Percentiles rank a stretch among this genome's conserved stretches.
Conservation (phyloP, 2,329 filamentous ascomycete genomes). For the Ilyonectria mors-panacis region DNA sequence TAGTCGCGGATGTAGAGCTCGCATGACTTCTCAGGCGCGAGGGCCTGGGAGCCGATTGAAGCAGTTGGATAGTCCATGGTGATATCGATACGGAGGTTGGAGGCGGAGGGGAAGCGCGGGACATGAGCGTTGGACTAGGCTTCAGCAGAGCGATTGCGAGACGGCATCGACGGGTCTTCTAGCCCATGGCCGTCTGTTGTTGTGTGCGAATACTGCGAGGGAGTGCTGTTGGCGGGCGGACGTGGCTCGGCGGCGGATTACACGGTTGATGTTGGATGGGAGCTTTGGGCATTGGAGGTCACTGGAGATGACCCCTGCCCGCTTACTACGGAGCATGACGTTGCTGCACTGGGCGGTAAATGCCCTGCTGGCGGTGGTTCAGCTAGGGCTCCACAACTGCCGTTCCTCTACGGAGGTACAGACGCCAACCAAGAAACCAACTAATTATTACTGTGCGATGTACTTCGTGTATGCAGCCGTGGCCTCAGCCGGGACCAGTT, state of each 20-base stretch:
- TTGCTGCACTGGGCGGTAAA: conserved; percentile 26
- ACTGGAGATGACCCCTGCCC: conserved; percentile 27
- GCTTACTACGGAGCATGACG: conserved; percentile 26
- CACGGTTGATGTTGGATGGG: conserved; percentile 20
- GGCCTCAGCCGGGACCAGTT: neutral
- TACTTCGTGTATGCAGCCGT: neutral
- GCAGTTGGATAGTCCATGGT: conserved; percentile 65
- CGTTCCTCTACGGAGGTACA: conserved; percentile 4
- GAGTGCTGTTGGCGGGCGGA: conserved; percentile 8
- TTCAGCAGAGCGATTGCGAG: conserved; percentile 33
- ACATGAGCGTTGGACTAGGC: conserved; percentile 24
- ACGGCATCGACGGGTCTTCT: conserved; percentile 30
- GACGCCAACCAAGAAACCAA: conserved; percentile 9
- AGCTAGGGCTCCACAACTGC: conserved; percentile 18
- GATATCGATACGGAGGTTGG: conserved; percentile 25
- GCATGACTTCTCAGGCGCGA: conserved; percentile 73
- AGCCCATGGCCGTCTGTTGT: conserved; percentile 36
- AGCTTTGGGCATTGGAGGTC: conserved; percentile 29
- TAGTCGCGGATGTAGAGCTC: conserved; percentile 89
- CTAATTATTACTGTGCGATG: neutral
- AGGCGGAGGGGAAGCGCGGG: conserved; percentile 21
- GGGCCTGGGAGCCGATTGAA: conserved; percentile 63
- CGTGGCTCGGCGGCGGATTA: conserved; percentile 11
- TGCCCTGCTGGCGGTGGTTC: conserved; percentile 16
- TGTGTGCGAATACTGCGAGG: conserved; percentile 2